These are phyloP conservation scores for Sclerotinia borealis DNA, from an alignment of 2,329 filamentous ascomycete genomes.

Conservation along the genomic window DNA sequence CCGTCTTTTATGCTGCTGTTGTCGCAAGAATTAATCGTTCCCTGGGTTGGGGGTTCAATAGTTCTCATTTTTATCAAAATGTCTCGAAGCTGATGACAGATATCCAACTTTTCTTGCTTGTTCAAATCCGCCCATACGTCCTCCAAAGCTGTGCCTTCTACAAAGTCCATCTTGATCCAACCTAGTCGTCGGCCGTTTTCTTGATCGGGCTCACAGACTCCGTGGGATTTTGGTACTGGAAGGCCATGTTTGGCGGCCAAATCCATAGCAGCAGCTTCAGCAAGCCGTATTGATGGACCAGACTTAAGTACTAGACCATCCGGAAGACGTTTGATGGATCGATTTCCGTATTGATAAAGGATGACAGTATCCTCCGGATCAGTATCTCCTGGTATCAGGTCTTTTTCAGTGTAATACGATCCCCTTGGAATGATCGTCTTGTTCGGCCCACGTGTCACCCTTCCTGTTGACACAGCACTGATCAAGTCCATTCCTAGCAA, in stretches of 20 bases:
- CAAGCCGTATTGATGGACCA: constrained; percentile 23
- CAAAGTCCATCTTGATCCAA: constrained; percentile 12
- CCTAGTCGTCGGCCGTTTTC: background rate
- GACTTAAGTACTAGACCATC: background rate
- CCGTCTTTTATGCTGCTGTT: constrained; percentile 3
- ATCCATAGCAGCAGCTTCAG: constrained; percentile 37
- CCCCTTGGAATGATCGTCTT: background rate
- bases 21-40: constrained; percentile 8
- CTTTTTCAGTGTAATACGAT: background rate
- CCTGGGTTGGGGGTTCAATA: background rate
- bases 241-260: constrained; percentile 37
- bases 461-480: background rate
- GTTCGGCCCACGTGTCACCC: background rate
- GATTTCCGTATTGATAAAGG: background rate
- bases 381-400: background rate
- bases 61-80: constrained; percentile 11
- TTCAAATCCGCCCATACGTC: constrained; percentile 5
- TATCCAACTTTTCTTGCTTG: background rate
- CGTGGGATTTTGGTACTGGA: constrained; percentile 40
- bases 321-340: background rate
- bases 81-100: constrained; percentile 8
- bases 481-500: background rate
- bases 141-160: constrained; percentile 11
- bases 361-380: background rate
- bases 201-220: background rate